Percentiles rank a stretch among this genome's conserved stretches.
These are phyloP conservation scores for Silybum marianum DNA, from an alignment of 129 eudicot species.

Conservation along the genomic window DNA sequence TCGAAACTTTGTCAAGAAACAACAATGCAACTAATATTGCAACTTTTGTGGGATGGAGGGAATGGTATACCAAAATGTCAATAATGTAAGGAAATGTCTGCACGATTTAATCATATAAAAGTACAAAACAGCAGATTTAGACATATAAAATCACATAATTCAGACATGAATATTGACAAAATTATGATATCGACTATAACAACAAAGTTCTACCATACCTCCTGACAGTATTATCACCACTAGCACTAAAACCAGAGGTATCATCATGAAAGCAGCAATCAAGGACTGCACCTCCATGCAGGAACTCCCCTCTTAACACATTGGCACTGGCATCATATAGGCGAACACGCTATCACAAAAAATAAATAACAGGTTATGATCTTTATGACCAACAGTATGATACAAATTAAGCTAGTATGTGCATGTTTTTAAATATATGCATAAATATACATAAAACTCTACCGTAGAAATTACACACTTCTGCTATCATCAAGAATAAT, in stretches of 20 bases:
- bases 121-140: not conserved
- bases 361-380: not conserved
- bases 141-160: not conserved
- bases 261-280: constrained; percentile 97
- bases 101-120: not conserved
- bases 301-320: constrained; percentile 81
- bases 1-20: too few relatives aligned
- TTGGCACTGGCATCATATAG: constrained; percentile 84
- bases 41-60: not conserved
- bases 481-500: not conserved
- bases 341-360: constrained; percentile 61
- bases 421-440: not conserved
- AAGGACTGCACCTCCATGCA: constrained; percentile 80
- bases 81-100: not conserved
- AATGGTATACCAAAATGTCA: not conserved
- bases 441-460: not conserved
- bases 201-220: constrained; percentile 42
- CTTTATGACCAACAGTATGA: not conserved
- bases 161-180: not conserved
- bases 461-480: not conserved
- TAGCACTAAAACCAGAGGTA: constrained; percentile 81
- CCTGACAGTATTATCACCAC: constrained; percentile 69
- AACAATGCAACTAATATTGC: too few relatives aligned
- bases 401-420: not conserved
- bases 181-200: not conserved